Evolutionary conservation across 78 protist genomes (phyloP).

Genomic region (Dictyostelium brefeldianum): DNA sequence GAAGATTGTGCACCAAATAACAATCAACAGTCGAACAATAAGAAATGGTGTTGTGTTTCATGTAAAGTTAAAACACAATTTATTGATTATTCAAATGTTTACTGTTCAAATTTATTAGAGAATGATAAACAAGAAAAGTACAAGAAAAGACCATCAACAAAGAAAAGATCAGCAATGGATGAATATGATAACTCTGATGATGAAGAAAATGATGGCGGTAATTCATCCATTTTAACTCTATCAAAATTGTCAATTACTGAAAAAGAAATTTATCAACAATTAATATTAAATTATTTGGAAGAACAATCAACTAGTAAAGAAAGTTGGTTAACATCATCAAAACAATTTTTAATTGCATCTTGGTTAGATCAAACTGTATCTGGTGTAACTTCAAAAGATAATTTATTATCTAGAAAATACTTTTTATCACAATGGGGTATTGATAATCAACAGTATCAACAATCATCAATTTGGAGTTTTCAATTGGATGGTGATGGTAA

Average conservation of each 20-base stretch:
- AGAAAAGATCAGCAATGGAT: background rate
- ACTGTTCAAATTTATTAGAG: background rate
- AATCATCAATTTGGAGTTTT: background rate
- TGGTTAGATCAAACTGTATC: slow-evolving; percentile 29
- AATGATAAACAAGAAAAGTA: background rate
- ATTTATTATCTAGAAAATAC: slow-evolving; percentile 14
- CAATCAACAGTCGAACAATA: background rate
- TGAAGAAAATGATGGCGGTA: background rate
- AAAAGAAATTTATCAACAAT: slow-evolving; percentile 37
- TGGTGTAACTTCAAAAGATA: slow-evolving; percentile 5
- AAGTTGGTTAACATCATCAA: slow-evolving; percentile 29
- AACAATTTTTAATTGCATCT: slow-evolving; percentile 37
- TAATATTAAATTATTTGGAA: slow-evolving; percentile 41
- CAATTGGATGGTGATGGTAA: background rate
- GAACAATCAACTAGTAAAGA: slow-evolving; percentile 13
- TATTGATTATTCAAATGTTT: background rate
- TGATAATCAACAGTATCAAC: background rate
- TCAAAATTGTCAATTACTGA: background rate
- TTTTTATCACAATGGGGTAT: slow-evolving; percentile 22
- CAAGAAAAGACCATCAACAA: slow-evolving; percentile 2
- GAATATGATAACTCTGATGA: background rate
- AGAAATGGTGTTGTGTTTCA: slow-evolving; percentile 43
- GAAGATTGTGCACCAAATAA: slow-evolving; percentile 47
- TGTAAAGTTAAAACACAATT: slow-evolving; percentile 49
- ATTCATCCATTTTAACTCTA: background rate